Evolutionary conservation across 2,329 filamentous ascomycete species (phyloP).

Genomic region (Rhynchosporium agropyri): DNA sequence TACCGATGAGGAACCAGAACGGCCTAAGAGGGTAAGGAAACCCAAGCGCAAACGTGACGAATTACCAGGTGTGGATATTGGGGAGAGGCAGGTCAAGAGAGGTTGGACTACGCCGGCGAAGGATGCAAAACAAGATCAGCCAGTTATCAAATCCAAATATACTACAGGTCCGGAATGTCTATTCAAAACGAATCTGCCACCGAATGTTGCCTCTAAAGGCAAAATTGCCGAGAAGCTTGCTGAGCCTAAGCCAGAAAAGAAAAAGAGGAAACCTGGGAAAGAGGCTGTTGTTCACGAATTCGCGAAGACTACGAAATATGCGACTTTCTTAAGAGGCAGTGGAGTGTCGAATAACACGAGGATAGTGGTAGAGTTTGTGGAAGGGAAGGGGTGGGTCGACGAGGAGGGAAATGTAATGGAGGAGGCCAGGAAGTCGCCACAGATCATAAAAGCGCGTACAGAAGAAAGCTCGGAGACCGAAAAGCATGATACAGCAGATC

Average conservation of each 20-base stretch:
- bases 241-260: constrained; percentile 48
- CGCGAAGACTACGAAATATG: constrained; percentile 78
- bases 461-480: constrained; percentile 3
- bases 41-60: constrained; percentile 51
- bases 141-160: constrained; percentile 72
- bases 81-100: constrained; percentile 48
- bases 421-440: constrained; percentile 39
- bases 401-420: constrained; percentile 77
- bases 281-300: constrained; percentile 86
- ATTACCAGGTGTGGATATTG: constrained; percentile 71
- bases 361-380: constrained; percentile 67
- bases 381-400: constrained; percentile 89
- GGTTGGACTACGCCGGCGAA: constrained; percentile 55
- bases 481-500: constrained; percentile 8
- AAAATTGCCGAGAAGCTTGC: constrained; percentile 47
- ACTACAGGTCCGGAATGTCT: constrained; percentile 80
- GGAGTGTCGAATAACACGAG: constrained; percentile 48
- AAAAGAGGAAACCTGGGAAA: constrained; percentile 60
- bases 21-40: constrained; percentile 49
- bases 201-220: constrained; percentile 48
- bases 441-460: constrained; percentile 12
- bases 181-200: constrained; percentile 79
- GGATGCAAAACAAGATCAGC: constrained; percentile 57
- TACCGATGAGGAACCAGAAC: constrained; percentile 44
- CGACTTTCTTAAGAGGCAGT: constrained; percentile 73